Evolutionary conservation across 768 basidiomycete species (phyloP).

Genomic region (Exsudoporus frostii): DNA sequence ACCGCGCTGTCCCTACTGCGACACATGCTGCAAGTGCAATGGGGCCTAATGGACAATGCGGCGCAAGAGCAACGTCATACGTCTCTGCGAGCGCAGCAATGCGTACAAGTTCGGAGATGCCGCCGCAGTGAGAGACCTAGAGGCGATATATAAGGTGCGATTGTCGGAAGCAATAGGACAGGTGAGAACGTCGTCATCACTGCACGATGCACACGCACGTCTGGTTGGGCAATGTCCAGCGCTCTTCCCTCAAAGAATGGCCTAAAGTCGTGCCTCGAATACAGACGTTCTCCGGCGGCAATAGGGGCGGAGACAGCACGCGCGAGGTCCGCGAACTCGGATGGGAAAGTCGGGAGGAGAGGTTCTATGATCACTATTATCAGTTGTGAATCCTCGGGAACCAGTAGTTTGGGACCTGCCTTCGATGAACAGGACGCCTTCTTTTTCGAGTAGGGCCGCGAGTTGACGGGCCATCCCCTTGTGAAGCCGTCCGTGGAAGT

Average conservation of each 20-base stretch:
- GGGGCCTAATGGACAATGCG: constrained; percentile 71
- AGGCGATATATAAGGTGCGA: neutral
- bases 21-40: constrained; percentile 71
- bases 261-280: constrained; percentile 58
- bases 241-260: constrained; percentile 62
- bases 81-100: constrained; percentile 60
- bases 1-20: constrained; percentile 55
- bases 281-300: constrained; percentile 62
- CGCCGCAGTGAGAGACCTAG: constrained; percentile 57
- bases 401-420: constrained; percentile 29
- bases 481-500: constrained; percentile 70
- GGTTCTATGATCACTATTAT: constrained; percentile 39
- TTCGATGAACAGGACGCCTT: constrained; percentile 64
- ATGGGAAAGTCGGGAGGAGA: constrained; percentile 55
- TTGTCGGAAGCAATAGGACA: neutral
- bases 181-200: neutral
- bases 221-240: constrained; percentile 69
- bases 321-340: constrained; percentile 60
- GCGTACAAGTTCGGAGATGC: constrained; percentile 56
- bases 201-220: constrained; percentile 37
- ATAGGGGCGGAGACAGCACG: constrained; percentile 56
- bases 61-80: constrained; percentile 70
- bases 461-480: constrained; percentile 70
- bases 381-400: neutral
- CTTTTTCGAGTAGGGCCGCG: constrained; percentile 55